Evolutionary conservation across 331 rosid genomes (phyloP).

Genomic region (Telfairia occidentalis): DNA sequence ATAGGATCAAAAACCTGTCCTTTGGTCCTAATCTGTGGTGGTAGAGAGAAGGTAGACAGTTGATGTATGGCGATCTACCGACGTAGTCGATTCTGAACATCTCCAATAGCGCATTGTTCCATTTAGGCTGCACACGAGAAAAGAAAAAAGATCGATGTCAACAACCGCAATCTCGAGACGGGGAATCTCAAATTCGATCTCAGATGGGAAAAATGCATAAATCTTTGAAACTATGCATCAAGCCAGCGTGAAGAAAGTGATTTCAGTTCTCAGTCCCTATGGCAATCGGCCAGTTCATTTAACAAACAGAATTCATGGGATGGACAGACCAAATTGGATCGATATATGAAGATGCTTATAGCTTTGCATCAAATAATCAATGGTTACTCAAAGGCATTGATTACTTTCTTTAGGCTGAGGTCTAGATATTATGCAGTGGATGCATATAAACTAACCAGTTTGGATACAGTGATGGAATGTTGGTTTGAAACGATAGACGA

Average conservation of each 20-base stretch:
- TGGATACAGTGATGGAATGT: background rate
- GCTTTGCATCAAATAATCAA: background rate
- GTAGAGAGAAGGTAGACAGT: conserved; percentile 61
- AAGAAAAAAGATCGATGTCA: background rate
- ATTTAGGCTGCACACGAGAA: conserved; percentile 65
- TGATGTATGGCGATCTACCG: conserved; percentile 79
- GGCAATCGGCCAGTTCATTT: background rate
- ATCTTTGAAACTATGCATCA: background rate
- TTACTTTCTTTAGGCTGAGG: no score
- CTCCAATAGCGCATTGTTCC: conserved; percentile 92
- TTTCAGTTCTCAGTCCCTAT: background rate
- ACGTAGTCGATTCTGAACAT: conserved; percentile 84
- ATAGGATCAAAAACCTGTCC: conserved; percentile 79
- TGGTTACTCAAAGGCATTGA: background rate
- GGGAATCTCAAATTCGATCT: background rate
- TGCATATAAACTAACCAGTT: background rate
- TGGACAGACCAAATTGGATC: background rate
- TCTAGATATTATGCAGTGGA: background rate
- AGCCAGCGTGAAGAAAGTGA: background rate
- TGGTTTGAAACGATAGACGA: background rate
- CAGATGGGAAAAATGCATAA: background rate
- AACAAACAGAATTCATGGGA: background rate
- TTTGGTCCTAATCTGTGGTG: conserved; percentile 87
- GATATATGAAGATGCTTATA: background rate
- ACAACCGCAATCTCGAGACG: background rate